Evolutionary conservation across 169 alveolate species (phyloP), one percentile per base, ranked within the genome.

Genomic region (Perkinsus olseni): DNA sequence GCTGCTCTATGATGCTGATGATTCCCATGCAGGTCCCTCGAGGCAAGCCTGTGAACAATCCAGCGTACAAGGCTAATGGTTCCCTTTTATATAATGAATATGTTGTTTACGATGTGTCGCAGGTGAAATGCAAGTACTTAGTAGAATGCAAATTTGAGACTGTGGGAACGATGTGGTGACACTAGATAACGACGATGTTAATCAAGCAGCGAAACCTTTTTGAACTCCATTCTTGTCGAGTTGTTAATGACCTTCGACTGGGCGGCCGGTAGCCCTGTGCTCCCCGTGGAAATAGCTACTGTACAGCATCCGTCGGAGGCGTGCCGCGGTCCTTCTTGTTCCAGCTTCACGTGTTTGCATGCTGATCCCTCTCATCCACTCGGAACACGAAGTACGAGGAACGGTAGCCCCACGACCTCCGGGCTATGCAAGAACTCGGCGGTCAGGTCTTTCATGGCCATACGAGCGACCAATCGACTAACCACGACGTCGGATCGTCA

Each of bases 61-160:
- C 82, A 13, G 82, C 28, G 0, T 24, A 62, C 31, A 62, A 51
- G 21, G 92, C 95, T n/a, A 93, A 95, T n/a, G 96, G 96, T 8
- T 92, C 96, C 36, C 93, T 95, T n/a, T 74, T 93, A 39, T 95
- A 96, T 93, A 96, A 96, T 92, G 98, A 97, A 92, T 97, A 94
- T 93, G 96, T 97, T 48, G 97, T 97, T 39, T 97, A 97, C 94
- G 96, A 96, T 62, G 82, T 62, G 36, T 62, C 82, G 34, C 82
- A 62, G 82, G 17, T 93, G 17, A 62, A 24, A 24, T 62, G 82
- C 82, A 62, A 62, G 31, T 62, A 62, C 82, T 28, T 62, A 62
- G 82, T 62, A 3, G 82, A 62, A 62, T 62, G 82, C 82, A 62
- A 62, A 21, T 62, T 62, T 62, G 82, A 62, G 17, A 62, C 82